Evolutionary conservation across 2,329 filamentous ascomycete species (phyloP).

Genomic region (Paracoccidioides lutzii): DNA sequence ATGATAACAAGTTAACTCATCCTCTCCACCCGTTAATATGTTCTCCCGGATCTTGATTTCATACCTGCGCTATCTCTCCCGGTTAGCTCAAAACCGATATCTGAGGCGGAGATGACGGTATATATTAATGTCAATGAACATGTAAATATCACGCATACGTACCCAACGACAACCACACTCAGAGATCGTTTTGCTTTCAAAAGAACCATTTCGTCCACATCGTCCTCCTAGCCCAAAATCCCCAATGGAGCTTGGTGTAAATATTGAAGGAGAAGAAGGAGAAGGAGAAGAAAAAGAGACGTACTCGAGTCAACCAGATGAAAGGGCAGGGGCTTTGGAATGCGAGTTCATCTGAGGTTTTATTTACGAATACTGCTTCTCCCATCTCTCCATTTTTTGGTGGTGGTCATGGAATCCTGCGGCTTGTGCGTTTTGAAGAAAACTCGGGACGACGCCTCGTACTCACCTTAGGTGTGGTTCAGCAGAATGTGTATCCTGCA

Average conservation of each 20-base stretch:
- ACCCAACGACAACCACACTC: slow-evolving; percentile 1
- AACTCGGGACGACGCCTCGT: no score
- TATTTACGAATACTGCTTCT: no score
- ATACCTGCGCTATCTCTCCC: not conserved
- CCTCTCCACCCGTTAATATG: not conserved
- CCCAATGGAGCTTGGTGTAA: not conserved
- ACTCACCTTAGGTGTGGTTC: no score
- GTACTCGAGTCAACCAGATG: not conserved
- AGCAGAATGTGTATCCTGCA: no score
- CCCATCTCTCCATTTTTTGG: no score
- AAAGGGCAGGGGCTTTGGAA: not conserved
- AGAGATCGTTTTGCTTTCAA: not conserved
- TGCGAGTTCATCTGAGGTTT: no score
- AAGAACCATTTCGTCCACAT: not conserved
- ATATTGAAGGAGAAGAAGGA: not conserved
- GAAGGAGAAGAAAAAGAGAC: not conserved
- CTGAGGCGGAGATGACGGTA: not conserved
- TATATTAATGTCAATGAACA: not conserved
- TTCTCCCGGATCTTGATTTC: not conserved
- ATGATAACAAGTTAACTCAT: not conserved
- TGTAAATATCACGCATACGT: not conserved
- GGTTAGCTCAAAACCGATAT: not conserved
- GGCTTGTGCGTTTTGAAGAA: no score
- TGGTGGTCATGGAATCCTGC: no score
- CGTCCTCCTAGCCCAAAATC: not conserved